Conservation (phyloP, 2,329 filamentous ascomycete genomes). For the Neofusicoccum kwambonambiense region DNA sequence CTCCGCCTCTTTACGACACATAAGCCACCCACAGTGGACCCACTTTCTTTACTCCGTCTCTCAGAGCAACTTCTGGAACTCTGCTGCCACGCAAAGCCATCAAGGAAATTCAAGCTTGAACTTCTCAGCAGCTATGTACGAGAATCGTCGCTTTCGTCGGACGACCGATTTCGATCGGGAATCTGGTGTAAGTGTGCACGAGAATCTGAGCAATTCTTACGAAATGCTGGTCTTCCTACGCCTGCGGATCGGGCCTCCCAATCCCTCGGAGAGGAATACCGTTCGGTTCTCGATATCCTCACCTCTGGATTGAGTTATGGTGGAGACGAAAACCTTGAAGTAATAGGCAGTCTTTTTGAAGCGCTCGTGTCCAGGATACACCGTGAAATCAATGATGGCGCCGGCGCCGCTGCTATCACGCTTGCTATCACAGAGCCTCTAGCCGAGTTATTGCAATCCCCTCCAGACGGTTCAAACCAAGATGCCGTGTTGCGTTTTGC, state of each 20-base stretch:
- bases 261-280: constrained; percentile 65
- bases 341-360: constrained; percentile 51
- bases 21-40: constrained; percentile 20
- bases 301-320: constrained; percentile 54
- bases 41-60: neutral
- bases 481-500: constrained; percentile 38
- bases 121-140: constrained; percentile 38
- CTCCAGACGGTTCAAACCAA: neutral
- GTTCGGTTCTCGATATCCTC: constrained; percentile 67
- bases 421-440: constrained; percentile 70
- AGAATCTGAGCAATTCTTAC: neutral
- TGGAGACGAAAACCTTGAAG: constrained; percentile 25
- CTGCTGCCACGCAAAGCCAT: constrained; percentile 7
- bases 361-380: constrained; percentile 45
- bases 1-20: constrained; percentile 58
- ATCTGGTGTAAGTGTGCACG: constrained; percentile 28
- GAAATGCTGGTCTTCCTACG: neutral
- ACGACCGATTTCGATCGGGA: constrained; percentile 24
- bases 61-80: neutral
- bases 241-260: neutral
- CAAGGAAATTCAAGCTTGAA: constrained; percentile 33
- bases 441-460: constrained; percentile 44
- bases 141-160: constrained; percentile 24
- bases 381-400: constrained; percentile 58
- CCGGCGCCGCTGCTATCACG: constrained; percentile 66